Conservation (phyloP, 2,329 filamentous ascomycete species). For the Neonectria sp. region DNA sequence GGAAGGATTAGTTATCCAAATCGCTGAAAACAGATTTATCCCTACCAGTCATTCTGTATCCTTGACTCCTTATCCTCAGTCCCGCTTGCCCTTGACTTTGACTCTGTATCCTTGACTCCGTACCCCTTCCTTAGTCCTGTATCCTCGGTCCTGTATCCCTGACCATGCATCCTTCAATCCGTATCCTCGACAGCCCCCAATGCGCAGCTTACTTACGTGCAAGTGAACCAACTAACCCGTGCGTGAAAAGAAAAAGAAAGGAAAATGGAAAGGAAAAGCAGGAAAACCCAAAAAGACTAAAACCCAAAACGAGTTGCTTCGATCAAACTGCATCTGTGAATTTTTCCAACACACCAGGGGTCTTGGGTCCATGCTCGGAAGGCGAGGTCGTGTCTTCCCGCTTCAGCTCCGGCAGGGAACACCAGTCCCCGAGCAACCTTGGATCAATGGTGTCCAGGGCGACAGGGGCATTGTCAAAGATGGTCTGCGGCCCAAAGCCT, state of each 20-base stretch:
- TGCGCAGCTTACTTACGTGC: not conserved
- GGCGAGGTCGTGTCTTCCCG: not conserved
- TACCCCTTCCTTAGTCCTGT: not conserved
- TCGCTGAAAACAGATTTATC: constrained; percentile 27
- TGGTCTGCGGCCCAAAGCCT: not conserved
- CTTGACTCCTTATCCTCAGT: not conserved
- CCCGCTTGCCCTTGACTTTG: not conserved
- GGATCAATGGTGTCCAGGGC: constrained; percentile 27
- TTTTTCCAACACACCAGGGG: not conserved
- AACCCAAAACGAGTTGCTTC: constrained; percentile 3
- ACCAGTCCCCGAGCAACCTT: constrained; percentile 21
- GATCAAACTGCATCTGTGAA: constrained; percentile 4
- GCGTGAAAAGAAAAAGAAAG: not conserved
- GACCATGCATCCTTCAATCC: not conserved
- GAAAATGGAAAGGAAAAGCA: not conserved
- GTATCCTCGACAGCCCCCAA: not conserved
- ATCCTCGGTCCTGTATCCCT: not conserved
- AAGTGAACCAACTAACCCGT: not conserved
- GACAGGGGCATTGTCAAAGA: not conserved
- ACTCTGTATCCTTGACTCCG: not conserved
- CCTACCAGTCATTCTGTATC: not conserved
- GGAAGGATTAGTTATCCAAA: constrained; percentile 30
- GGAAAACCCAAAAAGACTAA: not conserved
- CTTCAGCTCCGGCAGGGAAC: not conserved
- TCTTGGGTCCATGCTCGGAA: constrained; percentile 9